Base-by-base conservation (phyloP, 768 basidiomycete genomes). In the Lentinus brumalis region DNA sequence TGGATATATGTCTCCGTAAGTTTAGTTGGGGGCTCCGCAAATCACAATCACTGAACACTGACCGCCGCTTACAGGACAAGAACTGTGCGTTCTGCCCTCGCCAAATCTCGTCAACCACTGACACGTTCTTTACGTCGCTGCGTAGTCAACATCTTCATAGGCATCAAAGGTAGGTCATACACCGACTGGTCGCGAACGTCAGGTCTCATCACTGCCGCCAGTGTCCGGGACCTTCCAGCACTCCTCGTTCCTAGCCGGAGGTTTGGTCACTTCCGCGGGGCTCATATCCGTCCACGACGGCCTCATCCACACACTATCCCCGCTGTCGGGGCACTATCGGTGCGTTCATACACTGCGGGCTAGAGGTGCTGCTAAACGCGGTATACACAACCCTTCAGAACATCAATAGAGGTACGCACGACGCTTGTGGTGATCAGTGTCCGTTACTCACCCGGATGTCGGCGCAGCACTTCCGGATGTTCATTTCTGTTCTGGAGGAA, bases 1-100 rank as follows among this genome's bases (percentile, higher is more conserved):
- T 89, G 87, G 87, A 87, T 90, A 38, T 89, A 87, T 70, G 83
- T 85, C 9, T 77, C 83, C 53, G 86, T 86, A 66, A 64, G 81
- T 53, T 26, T 26, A 2, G 39, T 42, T 30, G 11, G 2, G 8
- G 5, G 41, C 15, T 6, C 32, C 10, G 60, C n/a, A 12, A n/a
- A 29, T 29, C n/a, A 40, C 44, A 10, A n/a, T 18, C 14, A 41
- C 58, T 26, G 12, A 16, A 35, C 52, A 54, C 32, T 51, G 50
- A 53, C 52, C 40, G 42, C 52, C 40, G 42, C 52, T n/a, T 16
- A 18, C 50, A 84, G 84, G 83, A 85, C 61, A 82, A 79, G 59
- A 76, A 83, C 59, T 83, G 85, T 84, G 47, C 50, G 80, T 71
- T 9, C 14, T 40, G 41, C 30, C 30, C 5, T 9, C 29, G 44